Conservation (phyloP, 768 basidiomycete species). For the Podaxis sp. region DNA sequence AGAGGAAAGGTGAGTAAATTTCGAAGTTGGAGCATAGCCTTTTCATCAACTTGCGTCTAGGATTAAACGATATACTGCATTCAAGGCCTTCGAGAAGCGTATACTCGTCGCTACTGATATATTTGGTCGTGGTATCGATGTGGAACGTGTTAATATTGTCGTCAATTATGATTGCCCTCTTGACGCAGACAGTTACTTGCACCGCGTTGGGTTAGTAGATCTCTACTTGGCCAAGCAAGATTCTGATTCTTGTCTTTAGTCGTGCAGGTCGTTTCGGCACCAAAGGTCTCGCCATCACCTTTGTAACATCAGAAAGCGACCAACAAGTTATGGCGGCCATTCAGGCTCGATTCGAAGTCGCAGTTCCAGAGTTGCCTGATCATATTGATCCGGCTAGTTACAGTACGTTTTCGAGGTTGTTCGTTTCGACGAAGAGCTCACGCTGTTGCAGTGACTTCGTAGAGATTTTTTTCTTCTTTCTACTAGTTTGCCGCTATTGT, state of each 20-base stretch:
- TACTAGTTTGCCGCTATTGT: constrained; percentile 8
- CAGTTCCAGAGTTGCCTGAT: constrained; percentile 92
- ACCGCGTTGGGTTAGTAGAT: constrained; percentile 84
- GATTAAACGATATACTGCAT: constrained; percentile 93
- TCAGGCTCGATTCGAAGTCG: constrained; percentile 96
- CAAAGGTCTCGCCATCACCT: constrained; percentile 98
- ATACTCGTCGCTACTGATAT: constrained; percentile 99
- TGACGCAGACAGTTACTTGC: constrained; percentile 97
- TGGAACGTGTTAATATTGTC: constrained; percentile 99
- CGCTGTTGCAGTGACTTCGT: constrained; percentile 47
- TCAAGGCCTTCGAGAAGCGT: constrained; percentile 99
- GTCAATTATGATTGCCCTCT: constrained; percentile 98
- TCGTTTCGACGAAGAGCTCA: constrained; percentile 12
- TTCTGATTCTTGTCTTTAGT: constrained; percentile 34
- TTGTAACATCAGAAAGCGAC: constrained; percentile 90
- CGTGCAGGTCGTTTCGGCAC: constrained; percentile 99
- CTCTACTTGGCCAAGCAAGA: background rate
- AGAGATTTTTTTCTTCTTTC: constrained; percentile 24
- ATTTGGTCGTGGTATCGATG: constrained; percentile 98
- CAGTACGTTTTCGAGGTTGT: constrained; percentile 57
- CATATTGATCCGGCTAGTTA: constrained; percentile 94
- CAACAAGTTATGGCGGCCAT: constrained; percentile 93
- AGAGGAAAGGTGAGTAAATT: constrained; percentile 81
- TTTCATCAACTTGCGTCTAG: constrained; percentile 38
- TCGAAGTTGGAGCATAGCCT: background rate